phyloP scores from a whole-genome alignment of 2,329 filamentous ascomycete species.

The Decorospora gaudefroyi region DNA sequence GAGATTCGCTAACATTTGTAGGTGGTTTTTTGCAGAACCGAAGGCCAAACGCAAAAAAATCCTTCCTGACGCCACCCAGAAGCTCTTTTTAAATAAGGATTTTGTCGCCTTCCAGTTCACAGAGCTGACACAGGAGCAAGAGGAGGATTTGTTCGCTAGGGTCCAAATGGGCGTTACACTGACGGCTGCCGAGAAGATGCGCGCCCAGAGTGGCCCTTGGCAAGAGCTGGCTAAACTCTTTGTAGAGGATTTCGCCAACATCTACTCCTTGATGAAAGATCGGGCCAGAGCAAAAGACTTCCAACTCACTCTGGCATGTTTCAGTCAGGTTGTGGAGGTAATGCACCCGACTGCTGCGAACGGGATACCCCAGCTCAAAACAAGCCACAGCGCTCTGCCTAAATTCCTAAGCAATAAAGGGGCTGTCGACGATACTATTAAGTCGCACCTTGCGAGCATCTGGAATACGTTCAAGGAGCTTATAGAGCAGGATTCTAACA shows the following conservation, averaged over 20 bases:
- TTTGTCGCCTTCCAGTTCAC: conserved; percentile 53
- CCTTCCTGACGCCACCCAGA: conserved; percentile 44
- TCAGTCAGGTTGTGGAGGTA: conserved; percentile 47
- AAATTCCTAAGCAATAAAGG: conserved; percentile 36
- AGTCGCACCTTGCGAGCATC: conserved; percentile 41
- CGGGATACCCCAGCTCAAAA: conserved; percentile 34
- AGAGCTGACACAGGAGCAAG: conserved; percentile 48
- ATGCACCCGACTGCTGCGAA: conserved; percentile 31
- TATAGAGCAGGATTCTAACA: conserved; percentile 29
- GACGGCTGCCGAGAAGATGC: conserved; percentile 54
- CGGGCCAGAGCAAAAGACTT: conserved; percentile 41
- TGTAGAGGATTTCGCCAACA: conserved; percentile 49
- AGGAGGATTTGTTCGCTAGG: conserved; percentile 56
- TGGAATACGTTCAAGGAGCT: conserved; percentile 42
- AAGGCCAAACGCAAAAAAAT: conserved; percentile 32
- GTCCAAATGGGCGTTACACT: conserved; percentile 55
- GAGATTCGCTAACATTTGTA: conserved; percentile 14
- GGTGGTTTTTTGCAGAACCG: conserved; percentile 31
- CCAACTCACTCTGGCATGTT: conserved; percentile 42
- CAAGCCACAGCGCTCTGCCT: conserved; percentile 22
- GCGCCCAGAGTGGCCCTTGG: conserved; percentile 53
- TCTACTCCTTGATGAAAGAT: conserved; percentile 43
- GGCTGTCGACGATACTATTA: conserved; percentile 34
- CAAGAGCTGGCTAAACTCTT: conserved; percentile 52
- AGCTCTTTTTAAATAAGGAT: conserved; percentile 47